These are phyloP conservation scores for Heracleum sosnowskyi DNA, from an alignment of 129 eudicot genomes.

Conservation along the genomic window DNA sequence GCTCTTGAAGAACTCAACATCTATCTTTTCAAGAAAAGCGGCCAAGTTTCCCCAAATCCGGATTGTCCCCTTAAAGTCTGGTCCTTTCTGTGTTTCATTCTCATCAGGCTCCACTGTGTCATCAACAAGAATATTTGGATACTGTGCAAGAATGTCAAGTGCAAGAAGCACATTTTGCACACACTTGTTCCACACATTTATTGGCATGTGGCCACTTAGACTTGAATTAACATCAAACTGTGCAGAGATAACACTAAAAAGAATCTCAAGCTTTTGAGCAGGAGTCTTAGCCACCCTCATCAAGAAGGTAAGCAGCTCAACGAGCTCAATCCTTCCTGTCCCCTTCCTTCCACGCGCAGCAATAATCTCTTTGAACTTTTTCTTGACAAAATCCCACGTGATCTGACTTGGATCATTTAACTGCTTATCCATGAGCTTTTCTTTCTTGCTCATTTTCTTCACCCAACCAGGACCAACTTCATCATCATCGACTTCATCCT, in stretches of 20 bases:
- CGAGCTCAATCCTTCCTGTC: slow-evolving; percentile 79
- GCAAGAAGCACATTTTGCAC: slow-evolving; percentile 69
- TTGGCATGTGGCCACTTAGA: slow-evolving; percentile 82
- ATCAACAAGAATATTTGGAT: slow-evolving; percentile 67
- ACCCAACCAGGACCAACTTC: slow-evolving; percentile 50
- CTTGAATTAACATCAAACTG: slow-evolving; percentile 94
- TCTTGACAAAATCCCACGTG: slow-evolving; percentile 85
- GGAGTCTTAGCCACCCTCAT: slow-evolving; percentile 90
- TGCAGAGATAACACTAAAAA: slow-evolving; percentile 78
- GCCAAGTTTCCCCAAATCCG: slow-evolving; percentile 91
- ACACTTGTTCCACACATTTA: slow-evolving; percentile 89
- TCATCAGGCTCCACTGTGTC: slow-evolving; percentile 86
- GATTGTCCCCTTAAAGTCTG: slow-evolving; percentile 62
- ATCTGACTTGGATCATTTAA: slow-evolving; percentile 83
- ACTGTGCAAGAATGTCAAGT: slow-evolving; percentile 70
- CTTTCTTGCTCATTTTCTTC: slow-evolving; percentile 66
- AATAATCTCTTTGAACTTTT: slow-evolving; percentile 77
- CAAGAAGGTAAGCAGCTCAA: slow-evolving; percentile 84
- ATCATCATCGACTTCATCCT: slow-evolving; percentile 26
- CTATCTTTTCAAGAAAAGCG: slow-evolving; percentile 78
- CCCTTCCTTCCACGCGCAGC: slow-evolving; percentile 95
- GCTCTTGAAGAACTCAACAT: slow-evolving; percentile 81
- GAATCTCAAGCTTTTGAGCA: slow-evolving; percentile 93
- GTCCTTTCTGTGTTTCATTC: slow-evolving; percentile 83
- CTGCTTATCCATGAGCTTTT: slow-evolving; percentile 74